A percentile compares a stretch with the other conserved stretches of the same genome.
Conservation (phyloP, 108 stramenopile species). For the Aurantiochytrium sp. region DNA sequence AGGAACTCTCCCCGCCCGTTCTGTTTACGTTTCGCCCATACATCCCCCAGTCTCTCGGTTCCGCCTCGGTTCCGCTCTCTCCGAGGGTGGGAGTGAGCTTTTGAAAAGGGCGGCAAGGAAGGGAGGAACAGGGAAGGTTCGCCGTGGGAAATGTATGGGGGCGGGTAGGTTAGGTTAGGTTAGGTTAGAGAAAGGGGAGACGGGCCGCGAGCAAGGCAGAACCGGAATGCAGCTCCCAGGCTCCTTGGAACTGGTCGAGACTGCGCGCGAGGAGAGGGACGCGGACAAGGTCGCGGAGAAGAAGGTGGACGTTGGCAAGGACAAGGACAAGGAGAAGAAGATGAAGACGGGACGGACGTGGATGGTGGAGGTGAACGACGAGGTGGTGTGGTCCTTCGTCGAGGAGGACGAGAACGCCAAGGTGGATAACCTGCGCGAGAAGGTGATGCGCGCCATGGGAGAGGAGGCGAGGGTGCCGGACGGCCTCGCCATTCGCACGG, state of each 20-base stretch:
- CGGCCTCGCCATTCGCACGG: background rate
- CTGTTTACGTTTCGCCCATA: too few relatives aligned
- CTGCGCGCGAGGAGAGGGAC: too few relatives aligned
- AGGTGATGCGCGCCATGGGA: background rate
- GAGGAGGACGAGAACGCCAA: background rate
- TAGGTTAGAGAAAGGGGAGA: too few relatives aligned
- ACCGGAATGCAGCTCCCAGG: background rate
- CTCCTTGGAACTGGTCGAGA: background rate
- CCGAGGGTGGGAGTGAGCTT: too few relatives aligned
- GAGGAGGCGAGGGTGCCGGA: background rate
- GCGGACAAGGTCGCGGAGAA: background rate
- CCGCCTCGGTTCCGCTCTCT: too few relatives aligned
- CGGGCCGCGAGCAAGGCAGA: background rate
- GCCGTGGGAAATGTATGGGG: too few relatives aligned
- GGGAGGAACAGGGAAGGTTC: too few relatives aligned
- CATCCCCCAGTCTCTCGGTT: too few relatives aligned
- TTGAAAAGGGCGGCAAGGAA: too few relatives aligned
- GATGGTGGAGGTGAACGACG: constrained; percentile 6
- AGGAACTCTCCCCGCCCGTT: too few relatives aligned
- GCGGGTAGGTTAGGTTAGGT: too few relatives aligned
- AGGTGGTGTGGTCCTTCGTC: background rate
- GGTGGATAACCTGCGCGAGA: background rate
- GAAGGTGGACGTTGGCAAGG: background rate
- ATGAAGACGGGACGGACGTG: background rate
- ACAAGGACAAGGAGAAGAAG: background rate